phyloP scores from a whole-genome alignment of 148 eudicot genomes.

The Oxyria digyna region DNA sequence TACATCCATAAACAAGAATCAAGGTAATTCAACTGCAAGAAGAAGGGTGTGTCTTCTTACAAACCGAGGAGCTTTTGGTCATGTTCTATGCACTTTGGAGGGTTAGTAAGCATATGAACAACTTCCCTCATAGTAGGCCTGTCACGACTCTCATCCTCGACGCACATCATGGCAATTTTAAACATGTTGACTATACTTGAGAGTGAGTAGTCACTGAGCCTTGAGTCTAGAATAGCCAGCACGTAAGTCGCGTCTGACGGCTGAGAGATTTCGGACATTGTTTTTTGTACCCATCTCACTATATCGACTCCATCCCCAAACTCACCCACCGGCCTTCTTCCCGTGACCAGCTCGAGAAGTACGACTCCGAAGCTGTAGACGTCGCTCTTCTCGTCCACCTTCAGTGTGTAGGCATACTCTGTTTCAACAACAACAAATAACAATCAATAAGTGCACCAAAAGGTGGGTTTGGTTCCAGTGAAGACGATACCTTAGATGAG shows the following conservation, averaged over 20 bases:
- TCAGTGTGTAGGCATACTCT: conserved; percentile 91
- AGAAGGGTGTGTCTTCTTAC: not conserved
- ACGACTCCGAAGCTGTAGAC: conserved; percentile 98
- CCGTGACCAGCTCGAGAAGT: conserved; percentile 67
- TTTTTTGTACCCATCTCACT: conserved; percentile 76
- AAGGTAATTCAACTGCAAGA: not conserved
- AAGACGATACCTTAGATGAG: no score
- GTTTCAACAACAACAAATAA: conserved; percentile 1
- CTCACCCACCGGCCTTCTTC: conserved; percentile 80
- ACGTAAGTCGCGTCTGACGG: conserved; percentile 66
- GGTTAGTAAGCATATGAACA: conserved; percentile 75
- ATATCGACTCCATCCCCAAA: conserved; percentile 95
- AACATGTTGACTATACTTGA: conserved; percentile 55
- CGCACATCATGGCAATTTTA: conserved; percentile 83
- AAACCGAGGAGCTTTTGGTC: not conserved
- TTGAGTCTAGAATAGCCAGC: conserved; percentile 64
- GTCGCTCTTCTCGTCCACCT: conserved; percentile 86
- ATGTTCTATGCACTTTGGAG: conserved; percentile 22
- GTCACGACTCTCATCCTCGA: conserved; percentile 57
- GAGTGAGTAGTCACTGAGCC: conserved; percentile 53
- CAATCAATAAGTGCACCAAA: no score
- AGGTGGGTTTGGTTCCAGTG: no score
- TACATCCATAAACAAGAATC: not conserved
- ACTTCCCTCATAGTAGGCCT: conserved; percentile 95
- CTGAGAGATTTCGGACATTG: conserved; percentile 45